Conservation (phyloP, 2,329 filamentous ascomycete species). For the Fusarium fujikuroi region DNA sequence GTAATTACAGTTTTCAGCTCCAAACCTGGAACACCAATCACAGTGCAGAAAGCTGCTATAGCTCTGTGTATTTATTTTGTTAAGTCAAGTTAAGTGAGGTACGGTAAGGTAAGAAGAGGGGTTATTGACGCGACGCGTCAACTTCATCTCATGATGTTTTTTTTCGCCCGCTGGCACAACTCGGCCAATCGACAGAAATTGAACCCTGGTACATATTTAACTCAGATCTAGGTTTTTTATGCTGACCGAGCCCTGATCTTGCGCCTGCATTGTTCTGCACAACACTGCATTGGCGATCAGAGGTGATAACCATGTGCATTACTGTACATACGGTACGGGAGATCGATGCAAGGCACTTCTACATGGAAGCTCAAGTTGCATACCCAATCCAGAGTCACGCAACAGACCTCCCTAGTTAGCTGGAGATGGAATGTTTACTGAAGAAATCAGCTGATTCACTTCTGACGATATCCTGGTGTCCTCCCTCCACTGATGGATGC, state of each 20-base stretch:
- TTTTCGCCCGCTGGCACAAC: background rate
- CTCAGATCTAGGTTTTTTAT: slow-evolving; percentile 16
- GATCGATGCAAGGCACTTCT: slow-evolving; percentile 43
- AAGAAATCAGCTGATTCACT: slow-evolving; percentile 12
- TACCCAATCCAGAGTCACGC: slow-evolving; percentile 13
- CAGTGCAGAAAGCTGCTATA: slow-evolving; percentile 16
- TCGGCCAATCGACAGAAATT: slow-evolving; percentile 10
- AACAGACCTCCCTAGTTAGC: background rate
- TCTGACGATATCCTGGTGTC: background rate
- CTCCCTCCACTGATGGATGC: background rate
- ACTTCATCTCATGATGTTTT: slow-evolving; percentile 33
- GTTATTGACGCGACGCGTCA: slow-evolving; percentile 29
- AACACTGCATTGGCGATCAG: slow-evolving; percentile 44
- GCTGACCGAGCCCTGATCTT: slow-evolving; percentile 19
- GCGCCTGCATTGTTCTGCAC: slow-evolving; percentile 39
- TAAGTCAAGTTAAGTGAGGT: slow-evolving; percentile 4
- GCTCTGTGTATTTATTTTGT: slow-evolving; percentile 3
- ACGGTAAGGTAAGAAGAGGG: slow-evolving; percentile 26
- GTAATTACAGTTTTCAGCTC: slow-evolving; percentile 34
- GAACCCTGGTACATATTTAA: background rate
- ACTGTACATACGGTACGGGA: slow-evolving; percentile 20
- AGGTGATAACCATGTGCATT: slow-evolving; percentile 33
- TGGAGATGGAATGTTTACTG: slow-evolving; percentile 3
- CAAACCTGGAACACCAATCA: slow-evolving; percentile 31
- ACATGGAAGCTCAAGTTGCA: slow-evolving; percentile 36